Evolutionary conservation across 1,284 basidiomycete species (phyloP), one percentile per base, ranked within the genome.

Genomic region (Ceratorhiza oryzae-sativae): DNA sequence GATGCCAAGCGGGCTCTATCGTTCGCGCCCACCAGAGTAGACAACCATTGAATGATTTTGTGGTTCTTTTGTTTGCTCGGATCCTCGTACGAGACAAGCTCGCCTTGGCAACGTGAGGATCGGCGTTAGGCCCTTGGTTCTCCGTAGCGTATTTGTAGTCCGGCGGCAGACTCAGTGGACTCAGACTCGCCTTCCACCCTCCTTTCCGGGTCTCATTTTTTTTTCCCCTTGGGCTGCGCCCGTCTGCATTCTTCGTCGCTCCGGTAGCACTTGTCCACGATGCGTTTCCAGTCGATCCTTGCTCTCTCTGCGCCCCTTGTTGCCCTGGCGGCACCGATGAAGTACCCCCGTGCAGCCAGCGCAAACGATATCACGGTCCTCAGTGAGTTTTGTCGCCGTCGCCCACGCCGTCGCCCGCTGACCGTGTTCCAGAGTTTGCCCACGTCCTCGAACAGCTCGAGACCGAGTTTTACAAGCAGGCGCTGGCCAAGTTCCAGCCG

Each of bases 381-480:
- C 76, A 82, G 89, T 90, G 79, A 77, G 88, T 86, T 41, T 13
- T 15, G n/a, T n/a, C n/a, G 60, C 72, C 46, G 45, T 32, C 55
- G 45, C 4, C 1, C 30, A 20, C 10, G 49, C 32, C 53, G 56
- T 15, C 23, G 2, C 23, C 27, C 71, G 41, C 58, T 72, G 8
- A 36, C 9, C 20, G 10, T 49, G 73, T 55, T 39, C 23, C 36
- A 92, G 90, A 89, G 78, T 93, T 93, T 76, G 90, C 90, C 42
- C 83, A 88, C 77, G 87, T 90, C 51, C 82, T 92, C 53, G 91
- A 93, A 80, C 85, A 88, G 74, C 83, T 93, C 30, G 91, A 93
- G 79, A 84, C 84, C 30, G 77, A 81, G 49, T 93, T 93, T 79
- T 94, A 94, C 80, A 75, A 81, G 3, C 82, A 90, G 76, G 91